Evolutionary conservation across 345 rosid species (phyloP).

Genomic region (Viola odorata): DNA sequence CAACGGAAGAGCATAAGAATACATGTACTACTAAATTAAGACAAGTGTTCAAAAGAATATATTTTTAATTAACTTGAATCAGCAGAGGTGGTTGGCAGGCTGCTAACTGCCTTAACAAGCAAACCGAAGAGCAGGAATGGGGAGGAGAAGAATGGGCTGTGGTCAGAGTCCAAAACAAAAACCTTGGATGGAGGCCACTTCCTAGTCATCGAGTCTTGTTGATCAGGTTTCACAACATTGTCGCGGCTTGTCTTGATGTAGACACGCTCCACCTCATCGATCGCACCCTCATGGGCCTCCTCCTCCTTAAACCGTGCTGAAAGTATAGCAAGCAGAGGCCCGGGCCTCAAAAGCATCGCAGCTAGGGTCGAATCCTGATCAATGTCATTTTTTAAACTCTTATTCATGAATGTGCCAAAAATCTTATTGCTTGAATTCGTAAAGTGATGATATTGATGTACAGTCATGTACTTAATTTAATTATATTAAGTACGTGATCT

Average conservation of each 20-base stretch:
- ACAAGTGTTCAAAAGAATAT: no score
- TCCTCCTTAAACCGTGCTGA: conserved; percentile 37
- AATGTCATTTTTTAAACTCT: not conserved
- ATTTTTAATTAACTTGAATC: not conserved
- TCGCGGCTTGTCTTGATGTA: conserved; percentile 67
- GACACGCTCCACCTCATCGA: conserved; percentile 42
- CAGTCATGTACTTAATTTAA: no score
- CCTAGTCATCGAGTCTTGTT: conserved; percentile 71
- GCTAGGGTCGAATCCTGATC: conserved; percentile 68
- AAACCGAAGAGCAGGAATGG: conserved; percentile 62
- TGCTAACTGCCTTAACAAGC: conserved; percentile 50
- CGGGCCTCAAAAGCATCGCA: conserved; percentile 65
- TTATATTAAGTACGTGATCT: no score
- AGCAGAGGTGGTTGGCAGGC: conserved; percentile 11
- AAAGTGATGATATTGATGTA: not conserved
- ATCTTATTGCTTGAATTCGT: not conserved
- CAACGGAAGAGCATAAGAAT: no score
- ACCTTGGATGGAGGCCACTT: conserved; percentile 65
- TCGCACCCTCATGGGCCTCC: conserved; percentile 1
- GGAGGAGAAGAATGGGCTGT: conserved; percentile 77
- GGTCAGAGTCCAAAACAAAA: conserved; percentile 60
- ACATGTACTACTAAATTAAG: no score
- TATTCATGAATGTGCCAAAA: not conserved
- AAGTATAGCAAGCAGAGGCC: conserved; percentile 51
- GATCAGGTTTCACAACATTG: conserved; percentile 56